Evolutionary conservation across 495 filamentous ascomycete genomes (phyloP), one percentile per base, ranked within the genome.

Genomic region (Neurospora cerealis): DNA sequence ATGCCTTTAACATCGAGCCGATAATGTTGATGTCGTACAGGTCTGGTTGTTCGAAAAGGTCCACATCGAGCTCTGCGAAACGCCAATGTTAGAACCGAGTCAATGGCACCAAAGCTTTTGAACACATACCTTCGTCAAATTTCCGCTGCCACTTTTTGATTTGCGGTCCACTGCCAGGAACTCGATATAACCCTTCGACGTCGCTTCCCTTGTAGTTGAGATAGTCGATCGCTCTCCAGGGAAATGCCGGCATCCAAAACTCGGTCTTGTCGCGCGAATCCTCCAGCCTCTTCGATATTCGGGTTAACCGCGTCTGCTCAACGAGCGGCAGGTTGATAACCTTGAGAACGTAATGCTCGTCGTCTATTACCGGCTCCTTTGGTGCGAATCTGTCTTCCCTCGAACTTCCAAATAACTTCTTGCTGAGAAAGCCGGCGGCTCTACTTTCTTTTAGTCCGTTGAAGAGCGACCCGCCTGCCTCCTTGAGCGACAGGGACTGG

Each of bases 221-320:
- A 80, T 95, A 97, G 82, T 97, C 94, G 75, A 97, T 96, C 37
- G 92, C 95, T 70, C 94, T 86, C 88, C 94, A 97, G 0, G 94
- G 94, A 69, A 97, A 89, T 21, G 93, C 92, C 1, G 94, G 94
- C 93, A 97, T 96, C 94, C 94, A 97, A 78, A 95, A 97, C 77
- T 97, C 94, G 1, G 94, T 97, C 86, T 97, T 97, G 78, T 97
- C 94, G 62, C 89, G 86, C 19, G 93, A 96, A 72, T 91, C 88
- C 78, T 94, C 92, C 19, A 97, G 83, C 70, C 90, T 88, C 81
- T 93, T 95, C 4, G 93, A 93, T 77, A 97, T 97, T 42, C 94
- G 86, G 1, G 94, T 97, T 69, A 89, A 82, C n/a, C 94, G 87
- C 6, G 94, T 93, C 80, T 97, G 94, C 75, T 96, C 89, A 46